Base-by-base conservation (phyloP, 768 basidiomycete species). In the Rhizopogon vinicolor region DNA sequence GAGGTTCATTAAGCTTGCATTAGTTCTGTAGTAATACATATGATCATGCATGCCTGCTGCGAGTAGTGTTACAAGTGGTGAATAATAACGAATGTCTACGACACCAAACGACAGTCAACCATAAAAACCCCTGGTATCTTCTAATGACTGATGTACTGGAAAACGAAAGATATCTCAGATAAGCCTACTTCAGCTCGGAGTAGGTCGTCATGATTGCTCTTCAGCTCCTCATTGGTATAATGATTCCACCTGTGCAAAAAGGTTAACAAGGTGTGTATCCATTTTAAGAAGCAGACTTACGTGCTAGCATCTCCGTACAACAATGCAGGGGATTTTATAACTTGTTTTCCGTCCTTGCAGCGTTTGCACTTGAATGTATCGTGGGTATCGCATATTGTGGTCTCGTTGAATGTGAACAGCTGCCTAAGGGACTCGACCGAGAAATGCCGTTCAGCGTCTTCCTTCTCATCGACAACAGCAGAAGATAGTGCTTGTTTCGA, bases 311-410 rank as follows among this genome's bases (percentile, higher is more conserved):
- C 97, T 14, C 97, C 97, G 61, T 98, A 98, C 14, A 99, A 68
- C 63, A 98, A 68, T 0, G 92, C 94, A 2, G 87, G 84, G 3
- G 91, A 78, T 71, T 96, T 98, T 63, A 83, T 77, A 43, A 79
- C 65, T 68, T 98, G 97, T 63, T 81, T 88, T 18, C 93, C 93
- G 58, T 93, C 78, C 72, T 82, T 87, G 70, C 93, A 96, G 50
- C 91, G 81, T 69, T 91, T 92, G 72, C 93, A 95, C 72, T 98
- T 98, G 82, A 96, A 98, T 7, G 93, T 95, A 65, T 98, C 96
- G 63, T 99, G 97, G 35, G 97, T 98, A 67, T 98, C 93, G 63
- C 90, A 93, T 9, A 85, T 68, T 6, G 93, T 95, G 45, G 82
- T 73, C 61, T 93, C 87, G 54, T 95, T 93, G 75, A 94, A 95